Evolutionary conservation across 177 flowering plant genomes (phyloP).

Genomic region (Vitis hybrid): DNA sequence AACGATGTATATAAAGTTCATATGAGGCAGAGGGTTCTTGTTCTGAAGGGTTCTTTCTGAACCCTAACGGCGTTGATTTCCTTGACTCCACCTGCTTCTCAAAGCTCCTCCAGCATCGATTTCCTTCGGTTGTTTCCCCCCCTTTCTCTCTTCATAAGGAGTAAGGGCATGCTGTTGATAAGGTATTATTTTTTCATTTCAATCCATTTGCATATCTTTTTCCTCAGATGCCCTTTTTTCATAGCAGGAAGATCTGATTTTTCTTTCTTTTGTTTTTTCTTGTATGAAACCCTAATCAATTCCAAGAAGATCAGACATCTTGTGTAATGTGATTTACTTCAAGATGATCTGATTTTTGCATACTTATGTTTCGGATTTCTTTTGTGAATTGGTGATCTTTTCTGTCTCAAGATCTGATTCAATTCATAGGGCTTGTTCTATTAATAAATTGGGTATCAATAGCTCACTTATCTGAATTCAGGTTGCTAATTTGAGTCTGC

Average conservation of each 20-base stretch:
- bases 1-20: too few relatives aligned
- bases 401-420: too few relatives aligned
- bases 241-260: background rate
- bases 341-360: background rate
- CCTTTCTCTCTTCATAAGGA: background rate
- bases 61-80: too few relatives aligned
- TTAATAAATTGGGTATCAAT: too few relatives aligned
- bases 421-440: too few relatives aligned
- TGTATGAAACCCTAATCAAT: background rate
- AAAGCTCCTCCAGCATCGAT: too few relatives aligned
- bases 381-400: background rate
- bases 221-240: background rate
- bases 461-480: too few relatives aligned
- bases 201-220: background rate
- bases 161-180: background rate
- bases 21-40: too few relatives aligned
- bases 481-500: too few relatives aligned
- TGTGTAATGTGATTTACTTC: background rate
- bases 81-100: too few relatives aligned
- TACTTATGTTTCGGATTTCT: background rate
- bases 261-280: background rate
- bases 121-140: background rate
- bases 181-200: too few relatives aligned
- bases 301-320: background rate
- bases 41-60: too few relatives aligned